Percentiles rank a stretch among this genome's conserved stretches.
Conservation (phyloP, 306 rosid genomes). For the Dryas drummondii region DNA sequence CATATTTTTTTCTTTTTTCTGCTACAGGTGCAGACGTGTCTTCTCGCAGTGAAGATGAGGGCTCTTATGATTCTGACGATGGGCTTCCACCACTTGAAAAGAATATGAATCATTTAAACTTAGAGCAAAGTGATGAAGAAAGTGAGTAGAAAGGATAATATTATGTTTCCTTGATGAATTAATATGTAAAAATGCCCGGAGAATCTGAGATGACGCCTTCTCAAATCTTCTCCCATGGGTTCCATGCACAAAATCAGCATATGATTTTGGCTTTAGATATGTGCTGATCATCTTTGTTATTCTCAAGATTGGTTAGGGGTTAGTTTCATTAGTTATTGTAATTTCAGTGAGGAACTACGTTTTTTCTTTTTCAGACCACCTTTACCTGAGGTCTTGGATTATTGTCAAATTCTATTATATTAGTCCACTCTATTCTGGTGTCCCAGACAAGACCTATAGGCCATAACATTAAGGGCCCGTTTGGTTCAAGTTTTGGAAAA, state of each 20-base stretch:
- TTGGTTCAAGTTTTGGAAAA: too few relatives aligned
- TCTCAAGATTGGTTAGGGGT: too few relatives aligned
- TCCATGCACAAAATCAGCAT: background rate
- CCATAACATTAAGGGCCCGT: too few relatives aligned
- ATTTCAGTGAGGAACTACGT: too few relatives aligned
- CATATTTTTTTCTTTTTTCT: background rate
- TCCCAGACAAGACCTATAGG: too few relatives aligned
- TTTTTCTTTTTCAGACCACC: too few relatives aligned
- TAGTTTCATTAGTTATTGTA: too few relatives aligned
- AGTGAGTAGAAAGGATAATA: slow-evolving; percentile 30
- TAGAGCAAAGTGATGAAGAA: slow-evolving; percentile 48
- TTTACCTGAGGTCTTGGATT: too few relatives aligned
- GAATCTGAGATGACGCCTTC: background rate
- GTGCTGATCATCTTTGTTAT: background rate
- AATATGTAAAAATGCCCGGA: background rate
- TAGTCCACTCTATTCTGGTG: too few relatives aligned
- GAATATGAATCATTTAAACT: slow-evolving; percentile 77
- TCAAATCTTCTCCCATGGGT: background rate
- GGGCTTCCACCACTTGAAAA: slow-evolving; percentile 91
- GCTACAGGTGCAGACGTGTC: slow-evolving; percentile 38
- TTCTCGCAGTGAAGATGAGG: slow-evolving; percentile 33
- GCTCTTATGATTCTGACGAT: slow-evolving; percentile 62
- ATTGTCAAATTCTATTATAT: too few relatives aligned
- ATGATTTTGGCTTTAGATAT: background rate
- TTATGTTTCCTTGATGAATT: background rate